Base-by-base conservation (phyloP, 2,329 filamentous ascomycete species). In the Conoideocrella luteorostrata region DNA sequence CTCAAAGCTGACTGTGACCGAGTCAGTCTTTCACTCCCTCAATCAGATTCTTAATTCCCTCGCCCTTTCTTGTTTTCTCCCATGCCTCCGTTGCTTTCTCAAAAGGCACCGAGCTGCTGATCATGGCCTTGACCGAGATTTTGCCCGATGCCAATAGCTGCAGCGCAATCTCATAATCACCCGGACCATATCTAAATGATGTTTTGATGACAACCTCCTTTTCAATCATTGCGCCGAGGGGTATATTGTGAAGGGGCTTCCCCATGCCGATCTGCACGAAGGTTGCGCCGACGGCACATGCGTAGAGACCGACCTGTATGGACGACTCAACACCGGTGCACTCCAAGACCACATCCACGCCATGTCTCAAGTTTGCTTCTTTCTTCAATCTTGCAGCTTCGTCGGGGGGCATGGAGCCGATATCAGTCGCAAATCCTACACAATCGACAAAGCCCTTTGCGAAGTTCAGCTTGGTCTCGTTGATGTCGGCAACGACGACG, bases 231-330 rank as follows among this genome's bases (percentile, higher is more conserved):
- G 10, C 29, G 11, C 18, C 17, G 5, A 81, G 65, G 4, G 74
- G 75, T 10, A 80, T 60, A 0, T 70, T 76, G 51, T 78, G 74
- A 20, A 75, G 64, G 1, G 76, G 74, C n/a, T 66, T 71, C 24
- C 76, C 77, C 74, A 80, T 78, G 30, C 77, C 77, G 24, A 80
- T 71, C 10, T 79, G 64, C 51, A 79, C 62, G 35, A 78, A 62
- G 41, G 67, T 68, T 7, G 74, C 75, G n/a, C 75, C 75, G 1
- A 73, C 63, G 42, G 64, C 62, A n/a, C 70, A 67, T 5, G 47
- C 44, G 41, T 50, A 42, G 3, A 55, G 30, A 4, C 44, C 48
- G 11, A 41, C 40, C 23, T 53, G 50, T 11, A 47, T 26, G 22
- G 50, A 52, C 2, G 46, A 33, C 30, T 55, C 45, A 9, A 50